Evolutionary conservation across 257 asterid genomes (phyloP).

Genomic region (Lycium barbarum): DNA sequence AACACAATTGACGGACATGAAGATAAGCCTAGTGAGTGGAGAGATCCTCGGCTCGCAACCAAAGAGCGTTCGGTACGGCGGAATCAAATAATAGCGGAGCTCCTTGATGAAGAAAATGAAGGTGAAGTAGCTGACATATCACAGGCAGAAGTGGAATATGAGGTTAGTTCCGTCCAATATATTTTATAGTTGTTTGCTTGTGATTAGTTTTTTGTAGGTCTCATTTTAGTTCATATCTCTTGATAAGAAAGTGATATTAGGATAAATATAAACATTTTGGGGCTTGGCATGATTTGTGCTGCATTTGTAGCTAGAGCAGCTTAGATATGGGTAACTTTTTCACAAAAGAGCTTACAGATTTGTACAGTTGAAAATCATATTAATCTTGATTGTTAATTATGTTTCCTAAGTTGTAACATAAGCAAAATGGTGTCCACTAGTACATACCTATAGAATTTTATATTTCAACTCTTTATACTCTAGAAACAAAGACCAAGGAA

Average conservation of each 20-base stretch:
- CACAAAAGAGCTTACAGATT: background rate
- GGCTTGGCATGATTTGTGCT: background rate
- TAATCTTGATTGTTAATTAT: background rate
- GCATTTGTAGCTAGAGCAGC: background rate
- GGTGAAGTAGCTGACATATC: constrained; percentile 51
- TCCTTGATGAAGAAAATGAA: constrained; percentile 42
- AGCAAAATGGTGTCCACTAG: background rate
- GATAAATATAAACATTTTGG: background rate
- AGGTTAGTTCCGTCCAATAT: constrained; percentile 48
- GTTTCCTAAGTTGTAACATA: background rate
- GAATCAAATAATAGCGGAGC: constrained; percentile 51
- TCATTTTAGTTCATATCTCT: background rate
- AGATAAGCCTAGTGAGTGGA: constrained; percentile 43
- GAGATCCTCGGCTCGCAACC: constrained; percentile 69
- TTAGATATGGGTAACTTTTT: constrained; percentile 10
- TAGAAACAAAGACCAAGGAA: background rate
- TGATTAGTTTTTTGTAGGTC: background rate
- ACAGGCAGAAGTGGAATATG: constrained; percentile 70
- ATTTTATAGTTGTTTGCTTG: background rate
- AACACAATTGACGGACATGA: constrained; percentile 49
- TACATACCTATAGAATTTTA: background rate
- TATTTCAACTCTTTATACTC: background rate
- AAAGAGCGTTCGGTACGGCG: constrained; percentile 67
- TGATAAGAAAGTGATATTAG: background rate
- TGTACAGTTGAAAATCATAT: background rate